A percentile compares a stretch with the other conserved stretches of the same genome.
Evolutionary conservation across 768 basidiomycete species (phyloP).

Genomic region (Dentipellis sp.): DNA sequence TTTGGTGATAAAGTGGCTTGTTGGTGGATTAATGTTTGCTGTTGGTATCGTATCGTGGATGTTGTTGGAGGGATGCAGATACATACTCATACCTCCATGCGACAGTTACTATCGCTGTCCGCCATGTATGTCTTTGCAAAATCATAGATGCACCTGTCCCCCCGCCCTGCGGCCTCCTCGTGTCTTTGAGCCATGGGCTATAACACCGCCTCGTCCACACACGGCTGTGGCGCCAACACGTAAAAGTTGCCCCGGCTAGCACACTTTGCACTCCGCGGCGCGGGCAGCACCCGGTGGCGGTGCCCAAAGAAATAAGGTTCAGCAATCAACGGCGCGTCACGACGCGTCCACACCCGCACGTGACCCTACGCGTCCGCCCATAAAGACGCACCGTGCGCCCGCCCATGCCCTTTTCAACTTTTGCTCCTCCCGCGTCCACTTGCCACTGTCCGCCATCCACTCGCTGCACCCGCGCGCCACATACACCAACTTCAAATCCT

Average conservation of each 20-base stretch:
- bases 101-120: too few relatives aligned
- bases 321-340: slow-evolving; percentile 11
- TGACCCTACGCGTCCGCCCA: slow-evolving; percentile 13
- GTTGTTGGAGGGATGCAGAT: too few relatives aligned
- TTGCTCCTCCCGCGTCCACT: background rate
- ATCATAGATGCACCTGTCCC: too few relatives aligned
- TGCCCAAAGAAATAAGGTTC: slow-evolving; percentile 12
- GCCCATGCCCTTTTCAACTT: slow-evolving; percentile 4
- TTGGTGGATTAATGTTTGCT: too few relatives aligned
- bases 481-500: slow-evolving; percentile 5
- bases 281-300: slow-evolving; percentile 6
- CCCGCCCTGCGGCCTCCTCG: too few relatives aligned
- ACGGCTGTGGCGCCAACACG: too few relatives aligned
- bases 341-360: slow-evolving; percentile 6
- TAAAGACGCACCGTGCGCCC: slow-evolving; percentile 10
- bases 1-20: background rate
- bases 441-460: background rate
- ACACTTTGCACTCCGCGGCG: background rate
- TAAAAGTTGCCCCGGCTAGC: too few relatives aligned
- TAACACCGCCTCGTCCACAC: too few relatives aligned
- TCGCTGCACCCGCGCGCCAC: background rate
- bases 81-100: too few relatives aligned
- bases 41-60: too few relatives aligned
- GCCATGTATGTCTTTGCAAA: too few relatives aligned
- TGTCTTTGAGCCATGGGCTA: too few relatives aligned